Percentiles rank a stretch among this genome's conserved stretches.
Conservation (phyloP, 495 filamentous ascomycete genomes). For the Neurospora tetrasperma region DNA sequence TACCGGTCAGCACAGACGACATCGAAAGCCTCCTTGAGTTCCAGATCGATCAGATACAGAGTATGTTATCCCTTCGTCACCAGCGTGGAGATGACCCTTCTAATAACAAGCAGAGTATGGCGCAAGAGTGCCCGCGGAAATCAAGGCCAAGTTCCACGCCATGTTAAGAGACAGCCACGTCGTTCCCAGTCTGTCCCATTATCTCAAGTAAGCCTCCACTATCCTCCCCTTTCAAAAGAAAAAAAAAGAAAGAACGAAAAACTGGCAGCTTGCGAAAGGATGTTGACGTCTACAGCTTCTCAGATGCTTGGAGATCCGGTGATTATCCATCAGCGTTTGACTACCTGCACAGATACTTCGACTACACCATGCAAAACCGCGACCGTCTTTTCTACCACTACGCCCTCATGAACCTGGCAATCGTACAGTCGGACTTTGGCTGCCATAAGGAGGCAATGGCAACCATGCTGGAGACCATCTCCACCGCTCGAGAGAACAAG, state of each 20-base stretch:
- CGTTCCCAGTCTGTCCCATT: constrained; percentile 64
- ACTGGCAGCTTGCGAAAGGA: constrained; percentile 9
- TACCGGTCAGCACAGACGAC: constrained; percentile 64
- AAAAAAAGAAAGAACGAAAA: background rate
- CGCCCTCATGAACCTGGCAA: constrained; percentile 85
- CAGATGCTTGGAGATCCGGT: constrained; percentile 83
- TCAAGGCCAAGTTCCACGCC: constrained; percentile 50
- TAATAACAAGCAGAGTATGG: constrained; percentile 33
- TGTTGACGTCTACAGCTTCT: constrained; percentile 44
- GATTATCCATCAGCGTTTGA: constrained; percentile 88
- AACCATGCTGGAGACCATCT: constrained; percentile 86
- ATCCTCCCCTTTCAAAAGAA: background rate
- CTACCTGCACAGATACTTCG: constrained; percentile 88
- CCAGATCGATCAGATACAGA: constrained; percentile 78
- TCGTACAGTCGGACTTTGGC: constrained; percentile 92
- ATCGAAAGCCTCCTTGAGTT: constrained; percentile 77
- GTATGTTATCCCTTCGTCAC: constrained; percentile 34
- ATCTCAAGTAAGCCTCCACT: constrained; percentile 48
- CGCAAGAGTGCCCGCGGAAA: constrained; percentile 57
- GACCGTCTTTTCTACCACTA: constrained; percentile 89
- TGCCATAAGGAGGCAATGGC: constrained; percentile 83
- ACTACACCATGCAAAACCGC: constrained; percentile 85
- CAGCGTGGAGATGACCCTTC: background rate
- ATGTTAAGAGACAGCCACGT: constrained; percentile 57
- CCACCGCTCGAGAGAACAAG: constrained; percentile 82